Evolutionary conservation across 2,329 filamentous ascomycete genomes (phyloP).

Genomic region (Diplodia corticola): DNA sequence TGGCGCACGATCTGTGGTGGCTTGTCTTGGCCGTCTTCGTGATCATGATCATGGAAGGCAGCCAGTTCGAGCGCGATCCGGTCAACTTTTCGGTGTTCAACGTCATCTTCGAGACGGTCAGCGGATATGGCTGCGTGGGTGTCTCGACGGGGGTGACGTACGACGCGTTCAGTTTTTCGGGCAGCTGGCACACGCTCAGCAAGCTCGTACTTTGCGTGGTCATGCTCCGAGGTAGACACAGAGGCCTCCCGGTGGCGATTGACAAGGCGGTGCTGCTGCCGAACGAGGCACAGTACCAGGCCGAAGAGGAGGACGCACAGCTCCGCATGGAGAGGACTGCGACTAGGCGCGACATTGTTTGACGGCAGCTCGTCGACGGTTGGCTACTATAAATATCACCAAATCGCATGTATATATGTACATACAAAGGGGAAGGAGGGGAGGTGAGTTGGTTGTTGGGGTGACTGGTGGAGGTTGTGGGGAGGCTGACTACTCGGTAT

Average conservation of each 20-base stretch:
- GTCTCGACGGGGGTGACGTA: slow-evolving; percentile 49
- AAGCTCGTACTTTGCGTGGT: slow-evolving; percentile 58
- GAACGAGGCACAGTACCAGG: slow-evolving; percentile 30
- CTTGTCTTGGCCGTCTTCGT: slow-evolving; percentile 48
- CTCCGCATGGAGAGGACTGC: slow-evolving; percentile 25
- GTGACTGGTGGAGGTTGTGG: not conserved
- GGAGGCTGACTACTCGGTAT: not conserved
- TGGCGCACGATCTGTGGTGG: slow-evolving; percentile 50
- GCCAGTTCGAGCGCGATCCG: slow-evolving; percentile 39
- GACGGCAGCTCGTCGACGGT: not conserved
- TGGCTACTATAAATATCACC: not conserved
- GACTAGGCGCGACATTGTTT: slow-evolving; percentile 14
- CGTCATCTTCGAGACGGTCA: slow-evolving; percentile 49
- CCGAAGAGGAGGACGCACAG: slow-evolving; percentile 38
- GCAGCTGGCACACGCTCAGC: slow-evolving; percentile 50
- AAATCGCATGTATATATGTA: not conserved
- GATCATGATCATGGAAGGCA: slow-evolving; percentile 48
- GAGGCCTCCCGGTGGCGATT: slow-evolving; percentile 57
- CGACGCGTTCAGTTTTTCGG: slow-evolving; percentile 49
- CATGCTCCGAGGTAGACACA: slow-evolving; percentile 58
- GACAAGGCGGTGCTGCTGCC: slow-evolving; percentile 49
- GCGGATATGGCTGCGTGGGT: slow-evolving; percentile 43
- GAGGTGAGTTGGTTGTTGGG: not conserved
- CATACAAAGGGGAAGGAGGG: not conserved
- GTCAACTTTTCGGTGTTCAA: slow-evolving; percentile 45